phyloP scores from a whole-genome alignment of 2,329 filamentous ascomycete genomes.

The Akanthomyces uredinophilus region DNA sequence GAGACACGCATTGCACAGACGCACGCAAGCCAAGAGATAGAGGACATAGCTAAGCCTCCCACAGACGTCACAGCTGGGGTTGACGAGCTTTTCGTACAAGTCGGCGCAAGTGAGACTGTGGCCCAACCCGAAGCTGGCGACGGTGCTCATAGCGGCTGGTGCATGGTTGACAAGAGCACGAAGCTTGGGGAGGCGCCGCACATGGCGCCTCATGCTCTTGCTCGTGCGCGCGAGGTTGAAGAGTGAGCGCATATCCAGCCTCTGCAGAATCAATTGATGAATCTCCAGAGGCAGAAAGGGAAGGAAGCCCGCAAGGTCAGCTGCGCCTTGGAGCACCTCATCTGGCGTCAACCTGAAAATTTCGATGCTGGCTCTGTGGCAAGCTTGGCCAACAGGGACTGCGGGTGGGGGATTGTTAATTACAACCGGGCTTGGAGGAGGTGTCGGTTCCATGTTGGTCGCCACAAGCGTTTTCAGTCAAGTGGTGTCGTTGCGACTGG shows the following conservation, averaged over 20 bases:
- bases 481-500: no score
- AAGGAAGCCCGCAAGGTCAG: not conserved
- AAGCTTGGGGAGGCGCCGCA: not conserved
- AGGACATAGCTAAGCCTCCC: not conserved
- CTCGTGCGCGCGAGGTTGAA: not conserved
- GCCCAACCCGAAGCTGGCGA: not conserved
- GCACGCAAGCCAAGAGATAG: not conserved
- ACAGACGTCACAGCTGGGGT: not conserved
- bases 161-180: not conserved
- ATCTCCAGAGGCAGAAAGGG: not conserved
- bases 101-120: not conserved
- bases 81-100: not conserved
- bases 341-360: not conserved
- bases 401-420: no score
- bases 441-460: no score
- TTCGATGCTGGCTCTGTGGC: accelerated
- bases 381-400: no score
- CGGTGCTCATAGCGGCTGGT: not conserved
- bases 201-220: not conserved
- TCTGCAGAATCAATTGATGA: not conserved
- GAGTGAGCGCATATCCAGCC: not conserved
- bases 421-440: no score
- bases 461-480: no score
- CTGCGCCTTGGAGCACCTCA: not conserved
- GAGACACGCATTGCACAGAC: not conserved